These are phyloP conservation scores for Tranzscheliella williamsii DNA, from an alignment of 1,284 basidiomycete genomes.

Conservation along the genomic window DNA sequence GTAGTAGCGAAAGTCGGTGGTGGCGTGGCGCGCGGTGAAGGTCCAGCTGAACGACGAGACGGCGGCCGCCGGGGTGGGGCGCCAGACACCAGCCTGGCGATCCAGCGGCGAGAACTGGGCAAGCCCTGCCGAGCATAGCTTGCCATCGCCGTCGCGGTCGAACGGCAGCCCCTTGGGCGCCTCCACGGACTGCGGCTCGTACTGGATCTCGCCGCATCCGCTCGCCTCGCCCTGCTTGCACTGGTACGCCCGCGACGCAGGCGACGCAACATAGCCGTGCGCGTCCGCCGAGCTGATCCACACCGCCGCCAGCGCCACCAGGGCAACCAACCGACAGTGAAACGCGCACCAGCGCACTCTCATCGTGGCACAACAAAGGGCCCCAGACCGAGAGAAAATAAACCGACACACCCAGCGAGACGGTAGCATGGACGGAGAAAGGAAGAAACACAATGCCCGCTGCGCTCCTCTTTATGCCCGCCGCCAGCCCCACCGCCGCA, in stretches of 20 bases:
- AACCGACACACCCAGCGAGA: too few relatives aligned
- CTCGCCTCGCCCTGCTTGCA: conserved; percentile 59
- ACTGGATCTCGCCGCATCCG: conserved; percentile 38
- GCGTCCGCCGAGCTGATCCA: conserved; percentile 29
- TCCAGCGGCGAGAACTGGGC: conserved; percentile 27
- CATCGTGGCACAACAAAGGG: background rate
- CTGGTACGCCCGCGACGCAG: conserved; percentile 68
- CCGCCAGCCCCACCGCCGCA: too few relatives aligned
- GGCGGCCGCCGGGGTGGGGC: conserved; percentile 12
- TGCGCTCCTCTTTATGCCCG: too few relatives aligned
- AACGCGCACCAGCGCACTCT: background rate
- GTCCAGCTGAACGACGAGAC: conserved; percentile 30
- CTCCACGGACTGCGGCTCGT: conserved; percentile 40
- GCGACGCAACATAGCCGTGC: conserved; percentile 59
- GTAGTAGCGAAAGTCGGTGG: conserved; percentile 40
- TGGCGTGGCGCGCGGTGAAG: conserved; percentile 38
- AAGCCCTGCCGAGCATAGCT: conserved; percentile 40
- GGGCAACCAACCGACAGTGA: background rate
- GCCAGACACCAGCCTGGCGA: conserved; percentile 15
- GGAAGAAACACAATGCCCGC: too few relatives aligned
- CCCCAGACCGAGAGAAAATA: background rate
- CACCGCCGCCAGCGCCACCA: conserved; percentile 15
- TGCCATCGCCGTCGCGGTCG: conserved; percentile 7
- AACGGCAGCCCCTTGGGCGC: conserved; percentile 38
- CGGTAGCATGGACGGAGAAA: too few relatives aligned